Base-by-base conservation (phyloP, 495 filamentous ascomycete species). In the Lentithecium fluviatile region DNA sequence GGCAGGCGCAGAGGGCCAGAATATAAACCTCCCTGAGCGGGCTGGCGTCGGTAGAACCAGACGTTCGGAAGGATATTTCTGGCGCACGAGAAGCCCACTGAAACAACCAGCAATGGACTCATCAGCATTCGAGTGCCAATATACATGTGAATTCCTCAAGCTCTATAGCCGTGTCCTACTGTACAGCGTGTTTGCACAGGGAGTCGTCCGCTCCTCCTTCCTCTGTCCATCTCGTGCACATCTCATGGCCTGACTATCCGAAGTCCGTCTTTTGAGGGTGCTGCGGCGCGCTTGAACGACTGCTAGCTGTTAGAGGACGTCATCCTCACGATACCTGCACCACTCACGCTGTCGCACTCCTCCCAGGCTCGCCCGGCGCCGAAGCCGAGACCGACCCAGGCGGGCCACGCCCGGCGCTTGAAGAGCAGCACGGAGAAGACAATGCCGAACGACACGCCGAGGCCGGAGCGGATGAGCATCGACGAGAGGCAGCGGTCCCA, bases 401-500 rank as follows among this genome's bases (percentile, higher is more conserved):
- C 95, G 49, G 94, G 94, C 89, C 94, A 99, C 65, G 93, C 90
- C 74, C 94, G 85, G 72, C 94, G 85, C 82, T 95, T 96, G 84
- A 99, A 99, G 24, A 99, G 77, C 47, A 99, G 86, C 29, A 99
- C 92, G 46, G 92, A 97, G 81, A 99, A 97, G 75, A 97, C 88
- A 74, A 97, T 87, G 76, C 94, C 94, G 77, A 97, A 97, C 56
- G 87, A 89, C 66, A 96, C 85, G 67, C 94, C 94, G 73, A 99
- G 84, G 48, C 88, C 85, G 56, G 91, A 96, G 74, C 94, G 91
- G 78, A 97, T 92, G 70, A 97, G 82, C 77, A 96, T 83, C 69
- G 93, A 95, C 65, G 94, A 96, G 74, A 97, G 86, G 74, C 92
- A 95, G 75, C 87, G 90, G 75, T 99, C 94, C 94, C 94, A 99